Evolutionary conservation across 1,284 basidiomycete genomes (phyloP).

Genomic region (Tranzscheliella williamsii): DNA sequence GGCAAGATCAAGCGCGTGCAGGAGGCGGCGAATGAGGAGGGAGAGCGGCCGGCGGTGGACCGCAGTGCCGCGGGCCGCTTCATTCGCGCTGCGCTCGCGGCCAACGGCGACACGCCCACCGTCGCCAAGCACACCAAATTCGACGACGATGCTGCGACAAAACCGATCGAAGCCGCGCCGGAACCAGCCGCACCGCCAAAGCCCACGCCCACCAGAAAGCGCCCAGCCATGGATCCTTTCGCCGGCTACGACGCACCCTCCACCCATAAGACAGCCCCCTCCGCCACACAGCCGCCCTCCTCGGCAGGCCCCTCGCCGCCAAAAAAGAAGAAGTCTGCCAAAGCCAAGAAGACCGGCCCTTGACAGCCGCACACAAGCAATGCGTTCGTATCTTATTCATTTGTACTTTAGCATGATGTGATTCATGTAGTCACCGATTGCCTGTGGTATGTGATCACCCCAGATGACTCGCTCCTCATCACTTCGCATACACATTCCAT

Average conservation of each 20-base stretch:
- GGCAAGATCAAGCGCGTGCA: slow-evolving; percentile 42
- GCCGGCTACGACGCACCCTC: slow-evolving; percentile 41
- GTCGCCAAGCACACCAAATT: slow-evolving; percentile 33
- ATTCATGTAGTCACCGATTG: too few relatives aligned
- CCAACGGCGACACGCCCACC: background rate
- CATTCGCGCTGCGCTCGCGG: slow-evolving; percentile 27
- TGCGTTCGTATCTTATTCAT: too few relatives aligned
- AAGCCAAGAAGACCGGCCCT: too few relatives aligned
- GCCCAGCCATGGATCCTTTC: slow-evolving; percentile 34
- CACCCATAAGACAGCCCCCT: too few relatives aligned
- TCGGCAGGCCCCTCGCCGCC: too few relatives aligned
- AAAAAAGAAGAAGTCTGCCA: too few relatives aligned
- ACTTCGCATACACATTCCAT: too few relatives aligned
- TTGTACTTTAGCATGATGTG: too few relatives aligned
- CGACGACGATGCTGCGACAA: slow-evolving; percentile 7
- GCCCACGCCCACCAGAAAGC: slow-evolving; percentile 11
- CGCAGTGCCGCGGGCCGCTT: slow-evolving; percentile 37
- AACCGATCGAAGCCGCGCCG: background rate
- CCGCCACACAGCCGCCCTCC: too few relatives aligned
- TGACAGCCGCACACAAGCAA: too few relatives aligned
- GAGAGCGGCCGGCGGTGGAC: slow-evolving; percentile 15
- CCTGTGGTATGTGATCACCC: too few relatives aligned
- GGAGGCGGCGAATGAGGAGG: slow-evolving; percentile 12
- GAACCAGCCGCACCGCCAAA: background rate
- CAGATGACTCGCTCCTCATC: too few relatives aligned